A percentile compares a stretch with the other conserved stretches of the same genome.
Evolutionary conservation across 768 basidiomycete genomes (phyloP).

Genomic region (Serendipita sp.): DNA sequence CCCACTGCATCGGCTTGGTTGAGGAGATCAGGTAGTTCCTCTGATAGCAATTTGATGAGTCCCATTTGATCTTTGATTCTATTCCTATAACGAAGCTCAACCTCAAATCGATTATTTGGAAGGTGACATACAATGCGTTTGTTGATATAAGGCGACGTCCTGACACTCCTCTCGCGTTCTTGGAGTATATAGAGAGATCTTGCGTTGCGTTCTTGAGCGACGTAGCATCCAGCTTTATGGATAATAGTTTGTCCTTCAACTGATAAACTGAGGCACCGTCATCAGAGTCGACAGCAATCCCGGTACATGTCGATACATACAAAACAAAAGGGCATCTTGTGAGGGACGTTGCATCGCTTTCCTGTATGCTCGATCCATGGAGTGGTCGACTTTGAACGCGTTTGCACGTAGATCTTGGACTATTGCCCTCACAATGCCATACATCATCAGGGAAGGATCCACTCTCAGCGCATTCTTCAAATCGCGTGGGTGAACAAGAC

Average conservation of each 20-base stretch:
- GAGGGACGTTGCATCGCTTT: not conserved
- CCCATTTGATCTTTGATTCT: not conserved
- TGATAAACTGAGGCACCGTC: not conserved
- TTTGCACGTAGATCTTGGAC: not conserved
- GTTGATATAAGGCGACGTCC: not conserved
- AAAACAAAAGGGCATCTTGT: not conserved
- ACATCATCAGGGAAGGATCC: conserved; percentile 3
- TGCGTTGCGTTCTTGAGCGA: not conserved
- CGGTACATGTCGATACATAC: not conserved
- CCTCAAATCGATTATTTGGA: not conserved
- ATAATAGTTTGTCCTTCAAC: not conserved
- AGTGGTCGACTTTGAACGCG: not conserved
- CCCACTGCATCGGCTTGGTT: not conserved
- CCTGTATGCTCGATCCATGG: not conserved
- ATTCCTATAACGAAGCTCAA: not conserved
- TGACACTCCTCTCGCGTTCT: not conserved
- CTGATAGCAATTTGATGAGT: not conserved
- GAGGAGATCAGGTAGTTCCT: not conserved
- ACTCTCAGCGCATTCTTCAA: not conserved
- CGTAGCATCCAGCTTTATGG: conserved; percentile 1
- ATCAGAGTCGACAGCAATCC: not conserved
- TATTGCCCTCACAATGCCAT: not conserved
- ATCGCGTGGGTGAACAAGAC: not conserved
- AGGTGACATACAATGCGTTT: not conserved
- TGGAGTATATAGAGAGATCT: not conserved